phyloP scores from a whole-genome alignment of 1,284 basidiomycete genomes.

The Vanrija pseudolonga region DNA sequence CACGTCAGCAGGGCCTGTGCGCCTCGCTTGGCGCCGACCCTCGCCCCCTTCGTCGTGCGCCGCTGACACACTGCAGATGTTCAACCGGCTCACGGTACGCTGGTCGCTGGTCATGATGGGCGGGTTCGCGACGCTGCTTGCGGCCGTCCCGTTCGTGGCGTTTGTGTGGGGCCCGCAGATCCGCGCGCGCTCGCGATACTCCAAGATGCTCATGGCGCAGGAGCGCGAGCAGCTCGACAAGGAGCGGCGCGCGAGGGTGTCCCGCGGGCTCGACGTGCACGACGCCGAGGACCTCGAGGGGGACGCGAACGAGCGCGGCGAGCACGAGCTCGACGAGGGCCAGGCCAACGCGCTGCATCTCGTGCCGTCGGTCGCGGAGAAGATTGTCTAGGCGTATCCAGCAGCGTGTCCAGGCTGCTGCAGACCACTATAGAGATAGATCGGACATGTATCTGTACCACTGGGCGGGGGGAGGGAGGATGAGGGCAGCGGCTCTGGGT shows the following conservation, averaged over 20 bases:
- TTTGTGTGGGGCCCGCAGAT: conserved; percentile 41
- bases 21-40: no score
- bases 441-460: no score
- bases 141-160: conserved; percentile 40
- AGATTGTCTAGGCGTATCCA: no score
- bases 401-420: no score
- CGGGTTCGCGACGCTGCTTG: conserved; percentile 17
- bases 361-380: no score
- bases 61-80: conserved; percentile 3
- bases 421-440: no score
- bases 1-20: no score
- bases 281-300: conserved; percentile 16
- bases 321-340: not conserved
- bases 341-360: no score
- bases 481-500: no score
- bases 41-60: no score
- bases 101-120: conserved; percentile 17
- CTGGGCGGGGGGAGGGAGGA: no score
- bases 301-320: conserved; percentile 3
- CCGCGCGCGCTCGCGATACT: conserved; percentile 32
- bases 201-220: conserved; percentile 37
- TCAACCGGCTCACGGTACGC: conserved; percentile 12
- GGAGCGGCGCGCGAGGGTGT: conserved; percentile 16
- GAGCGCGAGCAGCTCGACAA: conserved; percentile 33
- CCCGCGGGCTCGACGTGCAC: conserved; percentile 7